A percentile compares a stretch with the other conserved stretches of the same genome.
phyloP scores from a whole-genome alignment of 495 filamentous ascomycete species.

The Barbatosphaeria neglecta region DNA sequence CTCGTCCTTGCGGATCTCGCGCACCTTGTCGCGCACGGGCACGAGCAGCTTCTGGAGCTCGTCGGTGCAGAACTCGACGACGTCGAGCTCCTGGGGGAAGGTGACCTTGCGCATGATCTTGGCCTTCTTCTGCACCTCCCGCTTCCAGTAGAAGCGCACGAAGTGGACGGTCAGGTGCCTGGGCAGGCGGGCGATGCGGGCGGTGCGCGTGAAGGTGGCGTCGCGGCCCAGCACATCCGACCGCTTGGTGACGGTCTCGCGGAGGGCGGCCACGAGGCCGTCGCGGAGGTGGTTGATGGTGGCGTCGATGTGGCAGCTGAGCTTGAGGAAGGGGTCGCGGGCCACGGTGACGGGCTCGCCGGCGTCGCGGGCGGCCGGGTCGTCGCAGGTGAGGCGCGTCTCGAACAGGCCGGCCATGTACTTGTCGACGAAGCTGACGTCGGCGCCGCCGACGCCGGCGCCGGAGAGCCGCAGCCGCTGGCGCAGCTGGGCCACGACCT shows the following conservation, averaged over 20 bases:
- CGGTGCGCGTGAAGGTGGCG: constrained; percentile 77
- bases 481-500: constrained; percentile 79
- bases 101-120: constrained; percentile 99
- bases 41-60: constrained; percentile 71
- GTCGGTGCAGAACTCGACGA: constrained; percentile 90
- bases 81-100: constrained; percentile 86
- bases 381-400: constrained; percentile 70
- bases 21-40: constrained; percentile 86
- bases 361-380: constrained; percentile 59
- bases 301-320: constrained; percentile 84
- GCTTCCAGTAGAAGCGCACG: constrained; percentile 96
- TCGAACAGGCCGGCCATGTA: constrained; percentile 77
- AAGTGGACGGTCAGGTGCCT: constrained; percentile 97
- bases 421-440: constrained; percentile 73
- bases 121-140: constrained; percentile 87
- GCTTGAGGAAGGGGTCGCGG: constrained; percentile 75
- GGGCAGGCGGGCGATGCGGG: constrained; percentile 75
- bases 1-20: constrained; percentile 90
- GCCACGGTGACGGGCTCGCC: constrained; percentile 57
- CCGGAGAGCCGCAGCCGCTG: constrained; percentile 59
- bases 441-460: constrained; percentile 26
- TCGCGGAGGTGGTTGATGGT: constrained; percentile 83
- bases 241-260: constrained; percentile 82
- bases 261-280: constrained; percentile 67
- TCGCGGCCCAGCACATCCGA: constrained; percentile 69